Evolutionary conservation across 371 early-diverging fungal species (phyloP), one percentile per base, ranked within the genome.

Genomic region (Rhizomucor pusillus): DNA sequence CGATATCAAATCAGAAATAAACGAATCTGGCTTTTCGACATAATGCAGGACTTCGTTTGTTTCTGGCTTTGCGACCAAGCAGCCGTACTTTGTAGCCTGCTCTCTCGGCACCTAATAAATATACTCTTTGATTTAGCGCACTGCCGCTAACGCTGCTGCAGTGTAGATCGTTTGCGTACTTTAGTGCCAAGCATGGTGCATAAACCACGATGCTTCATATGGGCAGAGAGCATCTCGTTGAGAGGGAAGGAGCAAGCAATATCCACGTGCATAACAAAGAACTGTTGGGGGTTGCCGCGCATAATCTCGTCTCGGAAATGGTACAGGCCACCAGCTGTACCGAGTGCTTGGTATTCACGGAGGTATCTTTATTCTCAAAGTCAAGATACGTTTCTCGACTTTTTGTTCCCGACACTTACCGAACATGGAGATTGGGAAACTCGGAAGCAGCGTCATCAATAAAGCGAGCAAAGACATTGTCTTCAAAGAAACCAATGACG

Each of bases 221-320:
- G 97, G 66, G 87, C 86, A 39, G 74, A 77, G 51, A 91, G 81
- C 85, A 98, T 90, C 43, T 86, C 89, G 48, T 76, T 71, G 56
- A 97, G 79, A n/a, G 97, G 97, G 82, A 95, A 94, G 23, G 88
- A 85, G 54, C 91, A 91, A 48, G 92, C 92, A 57, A 98, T 92
- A 71, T 98, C 98, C 39, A 93, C 94, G 69, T 98, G 92, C 67
- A 98, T 79, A 49, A 98, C 94, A 73, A 97, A 96, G 62, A 98
- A 84, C 57, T 89, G 87, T 46, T 93, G 86, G 14, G 96, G 93
- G 54, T 82, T 79, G 43, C 95, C 95, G 43, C 90, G 86, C 63
- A 92, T 65, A 58, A 98, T 93, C 75, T 95, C 91, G 68, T 97
- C 96, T 56, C 98, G 88, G 86, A 98, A 98, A 67, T 98, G 98